Conservation (phyloP, 805 yeast genomes). For the Nakazawaea ishiwadae region DNA sequence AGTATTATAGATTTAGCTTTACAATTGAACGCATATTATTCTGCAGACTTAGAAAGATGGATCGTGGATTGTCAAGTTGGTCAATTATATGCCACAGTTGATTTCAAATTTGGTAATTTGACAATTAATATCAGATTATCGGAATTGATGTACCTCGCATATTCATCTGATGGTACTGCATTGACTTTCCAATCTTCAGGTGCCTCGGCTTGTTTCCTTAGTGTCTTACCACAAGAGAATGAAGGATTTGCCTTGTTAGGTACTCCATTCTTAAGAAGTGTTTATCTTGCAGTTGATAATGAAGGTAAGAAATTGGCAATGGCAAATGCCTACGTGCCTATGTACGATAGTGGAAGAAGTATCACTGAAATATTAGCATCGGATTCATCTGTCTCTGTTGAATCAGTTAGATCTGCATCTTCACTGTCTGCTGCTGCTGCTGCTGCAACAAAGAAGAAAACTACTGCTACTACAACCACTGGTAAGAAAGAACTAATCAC, state of each 20-base stretch:
- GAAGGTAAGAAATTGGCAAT: constrained; percentile 52
- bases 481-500: neutral
- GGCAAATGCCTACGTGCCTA: constrained; percentile 34
- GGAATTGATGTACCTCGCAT: constrained; percentile 39
- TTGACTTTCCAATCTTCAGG: constrained; percentile 48
- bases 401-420: neutral
- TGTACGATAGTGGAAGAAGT: constrained; percentile 1
- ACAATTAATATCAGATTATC: constrained; percentile 45
- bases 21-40: constrained; percentile 64
- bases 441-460: neutral
- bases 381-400: neutral
- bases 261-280: constrained; percentile 45
- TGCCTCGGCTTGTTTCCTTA: constrained; percentile 50
- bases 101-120: constrained; percentile 49
- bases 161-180: constrained; percentile 25
- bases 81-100: constrained; percentile 42
- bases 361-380: neutral
- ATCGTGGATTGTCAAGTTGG: constrained; percentile 55
- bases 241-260: constrained; percentile 56
- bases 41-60: constrained; percentile 46
- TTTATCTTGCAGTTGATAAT: constrained; percentile 61
- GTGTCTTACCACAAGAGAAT: constrained; percentile 40
- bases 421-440: constrained; percentile 1
- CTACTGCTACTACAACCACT: neutral
- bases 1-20: constrained; percentile 58